A percentile compares a stretch with the other conserved stretches of the same genome.
Conservation (phyloP, 345 rosid genomes). For the Boechera stricta region DNA sequence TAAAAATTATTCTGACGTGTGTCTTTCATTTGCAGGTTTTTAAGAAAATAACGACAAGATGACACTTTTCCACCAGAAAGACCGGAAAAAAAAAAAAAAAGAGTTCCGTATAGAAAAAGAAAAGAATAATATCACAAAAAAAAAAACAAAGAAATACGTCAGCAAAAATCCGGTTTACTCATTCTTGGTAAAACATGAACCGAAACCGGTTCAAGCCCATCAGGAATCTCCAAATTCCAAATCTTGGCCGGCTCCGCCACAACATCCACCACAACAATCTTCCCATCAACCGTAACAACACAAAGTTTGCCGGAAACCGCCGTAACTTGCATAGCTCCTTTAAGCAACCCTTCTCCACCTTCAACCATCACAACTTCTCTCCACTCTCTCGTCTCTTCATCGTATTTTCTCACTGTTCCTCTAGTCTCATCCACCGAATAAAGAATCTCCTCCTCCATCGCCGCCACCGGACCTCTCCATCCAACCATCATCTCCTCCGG, state of each 20-base stretch:
- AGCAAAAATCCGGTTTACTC: slow-evolving; percentile 38
- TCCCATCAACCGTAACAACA: slow-evolving; percentile 43
- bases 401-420: slow-evolving; percentile 51
- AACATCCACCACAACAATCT: slow-evolving; percentile 53
- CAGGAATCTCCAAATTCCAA: slow-evolving; percentile 54
- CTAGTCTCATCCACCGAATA: slow-evolving; percentile 55
- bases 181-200: slow-evolving; percentile 61
- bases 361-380: slow-evolving; percentile 40
- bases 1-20: neutral
- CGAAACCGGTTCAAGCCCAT: slow-evolving; percentile 52
- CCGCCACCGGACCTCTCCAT: slow-evolving; percentile 63
- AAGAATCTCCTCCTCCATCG: slow-evolving; percentile 54
- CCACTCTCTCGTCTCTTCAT: slow-evolving; percentile 50
- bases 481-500: slow-evolving; percentile 59
- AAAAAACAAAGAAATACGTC: slow-evolving; percentile 11
- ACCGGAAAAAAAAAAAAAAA: neutral
- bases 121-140: neutral
- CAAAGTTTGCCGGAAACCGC: slow-evolving; percentile 55
- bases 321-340: slow-evolving; percentile 49
- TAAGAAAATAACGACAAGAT: slow-evolving; percentile 36
- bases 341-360: slow-evolving; percentile 49
- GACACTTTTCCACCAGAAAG: slow-evolving; percentile 25
- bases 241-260: slow-evolving; percentile 44
- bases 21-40: slow-evolving; percentile 1
- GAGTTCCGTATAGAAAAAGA: slow-evolving; percentile 6